These are phyloP conservation scores for Pontederia paniculata DNA, from an alignment of 176 grass and related monocot species.

Conservation along the genomic window DNA sequence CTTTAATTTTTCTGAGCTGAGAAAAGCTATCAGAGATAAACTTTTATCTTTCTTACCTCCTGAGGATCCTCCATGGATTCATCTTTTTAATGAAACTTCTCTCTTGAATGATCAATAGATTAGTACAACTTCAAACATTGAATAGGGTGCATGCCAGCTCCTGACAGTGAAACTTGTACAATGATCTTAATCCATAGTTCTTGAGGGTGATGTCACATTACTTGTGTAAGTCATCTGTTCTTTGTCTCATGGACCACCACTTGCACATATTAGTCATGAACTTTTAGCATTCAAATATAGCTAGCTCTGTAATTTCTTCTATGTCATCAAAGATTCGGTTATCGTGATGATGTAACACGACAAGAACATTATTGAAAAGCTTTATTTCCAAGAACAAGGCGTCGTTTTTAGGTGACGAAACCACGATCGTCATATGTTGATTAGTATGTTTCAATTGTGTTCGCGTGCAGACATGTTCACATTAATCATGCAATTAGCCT, in stretches of 20 bases:
- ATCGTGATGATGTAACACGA: not conserved
- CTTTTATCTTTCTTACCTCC: no score
- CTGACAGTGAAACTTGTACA: not conserved
- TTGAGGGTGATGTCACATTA: not conserved
- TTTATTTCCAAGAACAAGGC: no score
- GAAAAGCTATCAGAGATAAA: no score
- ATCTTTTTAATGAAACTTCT: not conserved
- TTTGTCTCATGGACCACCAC: not conserved
- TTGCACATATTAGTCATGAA: not conserved
- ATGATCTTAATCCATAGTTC: not conserved
- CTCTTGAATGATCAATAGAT: not conserved
- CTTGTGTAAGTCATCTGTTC: not conserved
- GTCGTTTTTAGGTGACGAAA: no score
- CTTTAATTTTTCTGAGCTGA: no score
- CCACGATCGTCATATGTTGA: no score
- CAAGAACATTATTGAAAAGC: not conserved
- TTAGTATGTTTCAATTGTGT: no score
- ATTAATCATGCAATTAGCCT: no score
- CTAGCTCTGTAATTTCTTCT: not conserved
- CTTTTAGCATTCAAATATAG: not conserved
- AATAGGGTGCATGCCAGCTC: not conserved
- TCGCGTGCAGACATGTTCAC: no score
- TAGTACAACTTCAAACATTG: no score
- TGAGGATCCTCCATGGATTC: not conserved
- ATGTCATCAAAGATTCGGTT: conserved; percentile 8